Conservation (phyloP, 2,329 filamentous ascomycete species). For the Venturia asperata region DNA sequence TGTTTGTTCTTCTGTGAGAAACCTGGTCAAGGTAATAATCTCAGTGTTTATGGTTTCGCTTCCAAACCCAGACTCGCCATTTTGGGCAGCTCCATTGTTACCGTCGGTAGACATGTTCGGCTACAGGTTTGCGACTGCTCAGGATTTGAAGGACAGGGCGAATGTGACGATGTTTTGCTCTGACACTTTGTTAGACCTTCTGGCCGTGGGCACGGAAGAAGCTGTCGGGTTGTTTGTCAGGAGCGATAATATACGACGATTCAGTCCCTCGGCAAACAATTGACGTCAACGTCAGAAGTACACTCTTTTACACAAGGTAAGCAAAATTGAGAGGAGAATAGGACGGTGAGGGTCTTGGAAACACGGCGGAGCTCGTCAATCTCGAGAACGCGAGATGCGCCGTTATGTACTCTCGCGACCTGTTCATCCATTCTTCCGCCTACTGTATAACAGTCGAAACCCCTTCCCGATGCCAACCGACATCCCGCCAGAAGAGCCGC, state of each 20-base stretch:
- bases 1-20: conserved; percentile 89
- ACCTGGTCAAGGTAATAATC: conserved; percentile 90
- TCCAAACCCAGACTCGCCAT: conserved; percentile 42
- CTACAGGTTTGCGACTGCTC: neutral
- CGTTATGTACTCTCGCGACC: conserved; percentile 9
- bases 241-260: neutral
- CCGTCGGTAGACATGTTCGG: conserved; percentile 16
- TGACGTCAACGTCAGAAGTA: conserved; percentile 11
- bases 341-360: neutral
- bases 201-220: conserved; percentile 3
- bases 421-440: conserved; percentile 11
- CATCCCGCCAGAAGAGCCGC: conserved; percentile 6
- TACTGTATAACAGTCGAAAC: neutral
- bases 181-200: neutral
- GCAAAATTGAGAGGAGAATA: neutral
- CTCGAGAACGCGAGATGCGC: neutral
- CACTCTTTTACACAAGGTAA: neutral
- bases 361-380: neutral
- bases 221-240: conserved; percentile 7
- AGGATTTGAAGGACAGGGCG: neutral
- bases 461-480: conserved; percentile 1
- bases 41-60: conserved; percentile 85
- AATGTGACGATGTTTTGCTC: neutral
- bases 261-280: conserved; percentile 8
- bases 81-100: conserved; percentile 21